phyloP scores from a whole-genome alignment of 192 early-diverging fungal species.

The Chytriomyces sp. region DNA sequence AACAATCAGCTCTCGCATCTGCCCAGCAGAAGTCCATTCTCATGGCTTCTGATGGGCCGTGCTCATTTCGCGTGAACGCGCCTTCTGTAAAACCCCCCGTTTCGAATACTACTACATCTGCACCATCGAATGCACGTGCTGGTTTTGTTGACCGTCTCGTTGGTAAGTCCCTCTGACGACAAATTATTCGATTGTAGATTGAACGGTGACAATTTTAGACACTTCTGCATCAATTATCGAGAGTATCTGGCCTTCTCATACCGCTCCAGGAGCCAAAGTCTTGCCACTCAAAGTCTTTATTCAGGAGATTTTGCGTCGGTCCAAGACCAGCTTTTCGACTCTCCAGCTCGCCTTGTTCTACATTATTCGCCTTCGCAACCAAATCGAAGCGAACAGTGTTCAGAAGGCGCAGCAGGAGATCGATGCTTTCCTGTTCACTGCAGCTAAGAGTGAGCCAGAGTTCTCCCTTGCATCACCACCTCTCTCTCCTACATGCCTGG shows the following conservation, averaged over 20 bases:
- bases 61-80: background rate
- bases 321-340: slow-evolving; percentile 75
- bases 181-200: slow-evolving; percentile 15
- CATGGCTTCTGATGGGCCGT: background rate
- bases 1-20: slow-evolving; percentile 16
- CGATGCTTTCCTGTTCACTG: background rate
- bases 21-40: background rate
- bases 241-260: slow-evolving; percentile 47
- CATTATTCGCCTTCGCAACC: slow-evolving; percentile 59
- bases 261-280: slow-evolving; percentile 20
- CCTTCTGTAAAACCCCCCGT: slow-evolving; percentile 1
- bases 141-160: slow-evolving; percentile 50
- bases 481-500: background rate
- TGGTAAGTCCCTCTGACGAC: slow-evolving; percentile 32
- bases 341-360: slow-evolving; percentile 79
- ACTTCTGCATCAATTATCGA: slow-evolving; percentile 70
- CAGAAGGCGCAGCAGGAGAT: background rate
- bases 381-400: slow-evolving; percentile 24
- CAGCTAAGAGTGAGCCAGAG: background rate
- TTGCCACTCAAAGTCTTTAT: slow-evolving; percentile 69
- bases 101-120: background rate
- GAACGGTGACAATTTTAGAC: slow-evolving; percentile 37
- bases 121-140: slow-evolving; percentile 5
- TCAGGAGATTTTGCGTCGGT: slow-evolving; percentile 74
- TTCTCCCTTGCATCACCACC: background rate